Percentiles rank a stretch among this genome's conserved stretches.
phyloP scores from a whole-genome alignment of 2,329 filamentous ascomycete species.

The Epichloe hybrida region DNA sequence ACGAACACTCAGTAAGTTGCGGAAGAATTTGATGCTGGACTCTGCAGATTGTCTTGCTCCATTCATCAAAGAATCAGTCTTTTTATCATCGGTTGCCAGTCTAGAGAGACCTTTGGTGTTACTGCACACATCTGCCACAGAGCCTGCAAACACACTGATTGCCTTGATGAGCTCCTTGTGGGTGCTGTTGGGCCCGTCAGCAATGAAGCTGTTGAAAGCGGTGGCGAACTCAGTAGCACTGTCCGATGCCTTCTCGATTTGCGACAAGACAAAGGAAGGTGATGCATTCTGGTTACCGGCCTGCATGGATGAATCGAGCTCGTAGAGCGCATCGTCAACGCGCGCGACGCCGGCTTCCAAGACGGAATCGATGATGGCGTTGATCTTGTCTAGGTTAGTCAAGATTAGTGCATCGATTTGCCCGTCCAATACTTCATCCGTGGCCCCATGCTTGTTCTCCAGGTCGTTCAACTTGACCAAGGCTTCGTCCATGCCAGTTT shows the following conservation, averaged over 20 bases:
- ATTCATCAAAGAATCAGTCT: conserved; percentile 71
- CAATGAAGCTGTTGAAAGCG: conserved; percentile 96
- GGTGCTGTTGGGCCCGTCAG: conserved; percentile 81
- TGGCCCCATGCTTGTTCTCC: conserved; percentile 59
- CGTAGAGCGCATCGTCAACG: conserved; percentile 92
- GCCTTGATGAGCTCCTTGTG: conserved; percentile 88
- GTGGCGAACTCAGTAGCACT: conserved; percentile 96
- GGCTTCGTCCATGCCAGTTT: conserved; percentile 94
- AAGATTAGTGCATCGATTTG: conserved; percentile 85
- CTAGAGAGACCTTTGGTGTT: conserved; percentile 93
- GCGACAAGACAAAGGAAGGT: conserved; percentile 84
- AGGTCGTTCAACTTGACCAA: conserved; percentile 85
- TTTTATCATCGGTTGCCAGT: conserved; percentile 91
- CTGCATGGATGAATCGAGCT: conserved; percentile 95
- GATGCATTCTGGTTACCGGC: conserved; percentile 97
- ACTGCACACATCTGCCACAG: conserved; percentile 83
- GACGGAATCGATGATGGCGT: conserved; percentile 94
- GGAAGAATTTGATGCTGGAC: conserved; percentile 89
- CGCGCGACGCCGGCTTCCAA: conserved; percentile 84
- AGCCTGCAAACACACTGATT: conserved; percentile 78
- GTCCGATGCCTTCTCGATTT: conserved; percentile 91
- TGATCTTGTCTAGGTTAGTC: conserved; percentile 81
- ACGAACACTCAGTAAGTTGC: conserved; percentile 82
- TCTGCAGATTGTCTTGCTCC: conserved; percentile 74
- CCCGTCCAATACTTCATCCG: conserved; percentile 70